Percentiles rank a stretch among this genome's conserved stretches.
These are phyloP conservation scores for Exserohilum rostratum DNA, from an alignment of 2,329 filamentous ascomycete species.

Conservation along the genomic window DNA sequence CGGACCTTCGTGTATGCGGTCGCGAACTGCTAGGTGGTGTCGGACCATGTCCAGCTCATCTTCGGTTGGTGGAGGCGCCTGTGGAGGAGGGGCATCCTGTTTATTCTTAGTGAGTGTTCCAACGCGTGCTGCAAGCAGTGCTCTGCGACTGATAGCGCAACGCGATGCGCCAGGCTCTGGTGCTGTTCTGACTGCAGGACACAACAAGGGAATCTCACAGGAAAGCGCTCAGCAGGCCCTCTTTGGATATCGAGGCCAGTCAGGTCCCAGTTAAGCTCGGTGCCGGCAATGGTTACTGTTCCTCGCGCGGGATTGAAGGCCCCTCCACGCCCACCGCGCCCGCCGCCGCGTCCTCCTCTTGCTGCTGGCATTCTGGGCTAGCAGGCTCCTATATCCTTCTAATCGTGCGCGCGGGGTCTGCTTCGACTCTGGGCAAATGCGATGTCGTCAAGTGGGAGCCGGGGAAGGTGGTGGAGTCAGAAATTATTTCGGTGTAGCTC, in stretches of 20 bases:
- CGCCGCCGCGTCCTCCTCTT: constrained; percentile 44
- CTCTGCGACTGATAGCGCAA: constrained; percentile 5
- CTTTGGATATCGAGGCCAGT: constrained; percentile 49
- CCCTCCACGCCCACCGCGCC: constrained; percentile 38
- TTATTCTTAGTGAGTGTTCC: constrained; percentile 25
- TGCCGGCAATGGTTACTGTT: constrained; percentile 50
- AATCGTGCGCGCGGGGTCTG: not conserved
- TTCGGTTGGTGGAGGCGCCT: constrained; percentile 48
- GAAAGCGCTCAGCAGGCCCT: constrained; percentile 50
- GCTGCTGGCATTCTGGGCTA: constrained; percentile 27
- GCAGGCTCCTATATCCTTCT: not conserved
- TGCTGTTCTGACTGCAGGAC: not conserved
- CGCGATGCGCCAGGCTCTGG: not conserved
- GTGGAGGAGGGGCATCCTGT: constrained; percentile 43
- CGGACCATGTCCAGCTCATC: constrained; percentile 57
- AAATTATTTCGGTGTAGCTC: constrained; percentile 26
- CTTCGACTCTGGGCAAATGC: not conserved
- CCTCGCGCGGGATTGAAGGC: constrained; percentile 39
- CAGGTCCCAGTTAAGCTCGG: constrained; percentile 51
- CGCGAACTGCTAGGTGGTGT: constrained; percentile 59
- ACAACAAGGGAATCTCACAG: constrained; percentile 35
- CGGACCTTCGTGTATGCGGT: constrained; percentile 64
- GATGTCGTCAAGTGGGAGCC: constrained; percentile 5
- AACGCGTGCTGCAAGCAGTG: constrained; percentile 8
- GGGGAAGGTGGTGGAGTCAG: constrained; percentile 18